Percentiles rank a stretch among this genome's conserved stretches.
phyloP scores from a whole-genome alignment of 768 basidiomycete genomes.

The Sporobolomyces pararoseus region DNA sequence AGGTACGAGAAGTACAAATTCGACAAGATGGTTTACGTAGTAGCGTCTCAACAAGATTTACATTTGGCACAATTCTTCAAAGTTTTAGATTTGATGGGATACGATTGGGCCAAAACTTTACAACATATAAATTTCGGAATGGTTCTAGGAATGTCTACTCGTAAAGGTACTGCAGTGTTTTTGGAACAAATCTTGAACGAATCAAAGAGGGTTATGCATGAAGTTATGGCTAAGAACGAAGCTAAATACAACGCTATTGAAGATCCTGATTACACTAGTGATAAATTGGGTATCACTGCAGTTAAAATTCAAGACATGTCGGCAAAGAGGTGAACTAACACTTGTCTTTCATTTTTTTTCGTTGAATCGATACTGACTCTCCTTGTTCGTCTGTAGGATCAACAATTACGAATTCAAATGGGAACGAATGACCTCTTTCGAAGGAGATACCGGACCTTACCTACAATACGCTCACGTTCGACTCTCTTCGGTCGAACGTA shows the following conservation, averaged over 20 bases:
- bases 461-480: slow-evolving; percentile 96
- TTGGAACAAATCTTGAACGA: slow-evolving; percentile 78
- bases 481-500: slow-evolving; percentile 80
- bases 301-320: slow-evolving; percentile 75
- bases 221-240: slow-evolving; percentile 91
- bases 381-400: slow-evolving; percentile 56
- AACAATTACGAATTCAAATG: slow-evolving; percentile 95
- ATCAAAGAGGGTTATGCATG: slow-evolving; percentile 84
- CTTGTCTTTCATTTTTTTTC: not conserved
- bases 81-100: slow-evolving; percentile 80
- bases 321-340: slow-evolving; percentile 14
- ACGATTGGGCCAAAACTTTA: slow-evolving; percentile 75
- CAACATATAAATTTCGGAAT: slow-evolving; percentile 88
- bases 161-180: slow-evolving; percentile 74
- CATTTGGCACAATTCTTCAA: slow-evolving; percentile 74
- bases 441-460: slow-evolving; percentile 90
- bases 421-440: slow-evolving; percentile 89
- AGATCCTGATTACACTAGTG: slow-evolving; percentile 72
- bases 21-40: slow-evolving; percentile 72
- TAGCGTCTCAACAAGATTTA: slow-evolving; percentile 50
- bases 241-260: slow-evolving; percentile 85
- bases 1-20: slow-evolving; percentile 87
- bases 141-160: slow-evolving; percentile 84
- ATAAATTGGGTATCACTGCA: slow-evolving; percentile 86
- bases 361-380: not conserved